A percentile compares a stretch with the other conserved stretches of the same genome.
These are phyloP conservation scores for Russula vinacea DNA, from an alignment of 768 basidiomycete species.

Conservation along the genomic window DNA sequence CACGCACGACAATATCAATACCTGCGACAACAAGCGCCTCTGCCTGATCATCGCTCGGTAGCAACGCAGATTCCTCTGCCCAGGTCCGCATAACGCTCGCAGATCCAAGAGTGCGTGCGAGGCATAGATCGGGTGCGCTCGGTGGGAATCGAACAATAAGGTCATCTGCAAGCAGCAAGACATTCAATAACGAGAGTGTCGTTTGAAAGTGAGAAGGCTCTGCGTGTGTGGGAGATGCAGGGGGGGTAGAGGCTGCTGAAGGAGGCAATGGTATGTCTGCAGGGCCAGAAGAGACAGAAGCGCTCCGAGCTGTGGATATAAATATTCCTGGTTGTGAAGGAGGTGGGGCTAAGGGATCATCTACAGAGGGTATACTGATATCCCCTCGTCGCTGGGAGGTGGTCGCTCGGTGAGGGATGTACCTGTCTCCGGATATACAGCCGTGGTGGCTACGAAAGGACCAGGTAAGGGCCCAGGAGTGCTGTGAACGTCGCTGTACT, in stretches of 20 bases:
- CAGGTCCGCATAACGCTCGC: slow-evolving; percentile 76
- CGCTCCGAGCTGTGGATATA: not conserved
- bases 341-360: not conserved
- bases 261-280: slow-evolving; percentile 24
- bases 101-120: slow-evolving; percentile 69
- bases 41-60: slow-evolving; percentile 54
- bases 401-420: not conserved
- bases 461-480: not conserved
- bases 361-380: not conserved
- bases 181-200: slow-evolving; percentile 41
- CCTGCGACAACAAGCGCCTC: slow-evolving; percentile 57
- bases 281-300: slow-evolving; percentile 7
- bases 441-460: not conserved
- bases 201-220: slow-evolving; percentile 26
- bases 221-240: slow-evolving; percentile 27
- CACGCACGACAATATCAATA: slow-evolving; percentile 56
- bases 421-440: not conserved
- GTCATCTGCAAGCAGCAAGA: slow-evolving; percentile 56
- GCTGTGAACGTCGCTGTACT: slow-evolving; percentile 36
- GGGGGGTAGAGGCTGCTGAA: slow-evolving; percentile 15
- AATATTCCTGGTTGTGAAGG: not conserved
- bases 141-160: slow-evolving; percentile 61
- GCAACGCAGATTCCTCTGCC: slow-evolving; percentile 47
- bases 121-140: slow-evolving; percentile 48
- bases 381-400: not conserved